Conservation (phyloP, 192 early-diverging fungal species). For the Phlyctochytrium bullatum region DNA sequence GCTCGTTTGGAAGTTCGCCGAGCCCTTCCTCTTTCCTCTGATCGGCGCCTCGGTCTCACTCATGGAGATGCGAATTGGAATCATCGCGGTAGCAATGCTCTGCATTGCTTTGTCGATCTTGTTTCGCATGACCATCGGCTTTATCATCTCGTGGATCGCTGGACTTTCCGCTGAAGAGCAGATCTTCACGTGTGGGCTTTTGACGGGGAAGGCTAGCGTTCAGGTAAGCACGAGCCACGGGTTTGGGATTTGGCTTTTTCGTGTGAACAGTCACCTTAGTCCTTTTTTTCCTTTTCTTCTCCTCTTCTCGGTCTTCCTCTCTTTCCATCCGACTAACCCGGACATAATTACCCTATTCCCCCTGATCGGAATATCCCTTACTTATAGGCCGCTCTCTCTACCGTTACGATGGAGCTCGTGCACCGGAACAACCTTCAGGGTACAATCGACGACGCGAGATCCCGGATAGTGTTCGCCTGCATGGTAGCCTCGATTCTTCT, state of each 20-base stretch:
- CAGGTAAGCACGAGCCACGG: constrained; percentile 30
- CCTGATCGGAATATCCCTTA: background rate
- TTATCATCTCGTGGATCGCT: constrained; percentile 13
- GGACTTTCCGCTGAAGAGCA: constrained; percentile 29
- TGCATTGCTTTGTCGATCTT: constrained; percentile 24
- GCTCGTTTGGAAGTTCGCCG: constrained; percentile 32
- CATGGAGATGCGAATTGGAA: constrained; percentile 17
- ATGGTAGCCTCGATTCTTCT: constrained; percentile 37
- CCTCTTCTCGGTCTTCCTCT: too few relatives aligned
- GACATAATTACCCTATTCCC: background rate
- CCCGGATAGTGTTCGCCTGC: constrained; percentile 34
- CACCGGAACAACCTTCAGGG: constrained; percentile 24
- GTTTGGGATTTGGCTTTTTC: too few relatives aligned
- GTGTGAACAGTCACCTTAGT: too few relatives aligned
- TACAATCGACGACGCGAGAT: constrained; percentile 18
- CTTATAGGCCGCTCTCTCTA: constrained; percentile 22
- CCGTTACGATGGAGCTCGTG: constrained; percentile 28
- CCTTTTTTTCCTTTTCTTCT: too few relatives aligned
- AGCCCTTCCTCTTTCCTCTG: constrained; percentile 41
- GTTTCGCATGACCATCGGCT: constrained; percentile 28
- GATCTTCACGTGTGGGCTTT: constrained; percentile 32
- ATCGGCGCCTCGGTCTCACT: constrained; percentile 39
- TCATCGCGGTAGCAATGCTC: constrained; percentile 17
- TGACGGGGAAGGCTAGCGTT: constrained; percentile 43
- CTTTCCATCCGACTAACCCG: background rate